Percentiles rank a stretch among this genome's conserved stretches.
These are phyloP conservation scores for Sindora glabra DNA, from an alignment of 306 rosid genomes.

Conservation along the genomic window DNA sequence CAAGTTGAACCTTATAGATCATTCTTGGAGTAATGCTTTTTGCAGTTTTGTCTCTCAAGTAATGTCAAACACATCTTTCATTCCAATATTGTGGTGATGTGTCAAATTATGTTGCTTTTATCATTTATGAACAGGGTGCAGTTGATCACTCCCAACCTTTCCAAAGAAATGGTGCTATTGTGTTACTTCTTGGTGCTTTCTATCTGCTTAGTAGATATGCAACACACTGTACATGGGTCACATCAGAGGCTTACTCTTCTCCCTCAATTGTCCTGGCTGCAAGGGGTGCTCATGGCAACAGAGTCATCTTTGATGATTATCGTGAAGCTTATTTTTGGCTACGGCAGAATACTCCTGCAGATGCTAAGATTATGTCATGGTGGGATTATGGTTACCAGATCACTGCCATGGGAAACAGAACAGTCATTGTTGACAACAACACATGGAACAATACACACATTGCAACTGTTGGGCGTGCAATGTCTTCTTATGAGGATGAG, in stretches of 20 bases:
- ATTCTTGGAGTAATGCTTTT: not conserved
- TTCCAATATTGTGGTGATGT: slow-evolving; percentile 9
- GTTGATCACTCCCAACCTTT: slow-evolving; percentile 94
- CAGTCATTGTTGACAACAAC: slow-evolving; percentile 97
- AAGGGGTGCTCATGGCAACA: slow-evolving; percentile 93
- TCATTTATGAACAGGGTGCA: slow-evolving; percentile 49
- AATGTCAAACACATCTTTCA: not conserved
- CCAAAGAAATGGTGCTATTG: slow-evolving; percentile 80
- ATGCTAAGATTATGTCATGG: slow-evolving; percentile 99
- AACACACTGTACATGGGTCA: slow-evolving; percentile 98
- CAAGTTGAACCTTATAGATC: not conserved
- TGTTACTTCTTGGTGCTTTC: slow-evolving; percentile 85
- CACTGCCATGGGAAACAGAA: slow-evolving; percentile 99
- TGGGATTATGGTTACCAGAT: slow-evolving; percentile 99
- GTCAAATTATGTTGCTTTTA: not conserved
- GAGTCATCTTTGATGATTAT: slow-evolving; percentile 94
- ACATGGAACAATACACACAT: slow-evolving; percentile 99
- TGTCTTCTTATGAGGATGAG: slow-evolving; percentile 97
- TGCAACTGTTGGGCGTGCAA: slow-evolving; percentile 99
- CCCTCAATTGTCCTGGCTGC: slow-evolving; percentile 99
- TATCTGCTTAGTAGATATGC: slow-evolving; percentile 88
- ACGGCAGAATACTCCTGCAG: slow-evolving; percentile 87
- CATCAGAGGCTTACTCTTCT: slow-evolving; percentile 98
- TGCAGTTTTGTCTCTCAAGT: not conserved
- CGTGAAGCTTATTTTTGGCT: slow-evolving; percentile 99